phyloP scores from a whole-genome alignment of 305 asterid genomes.

The Plantago coronopus region DNA sequence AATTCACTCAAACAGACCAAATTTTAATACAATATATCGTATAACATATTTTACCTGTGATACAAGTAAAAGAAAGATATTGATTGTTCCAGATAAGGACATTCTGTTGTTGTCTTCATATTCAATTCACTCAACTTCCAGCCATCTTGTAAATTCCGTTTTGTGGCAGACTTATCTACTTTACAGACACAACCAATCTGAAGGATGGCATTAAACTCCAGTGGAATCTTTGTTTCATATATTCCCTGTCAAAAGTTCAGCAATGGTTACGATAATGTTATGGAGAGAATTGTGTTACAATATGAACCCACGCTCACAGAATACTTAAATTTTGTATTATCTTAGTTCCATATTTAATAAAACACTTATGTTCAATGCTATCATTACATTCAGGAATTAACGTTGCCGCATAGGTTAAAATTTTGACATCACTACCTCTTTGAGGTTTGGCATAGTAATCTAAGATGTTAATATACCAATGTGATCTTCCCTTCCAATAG shows the following conservation, averaged over 20 bases:
- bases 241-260: slow-evolving; percentile 64
- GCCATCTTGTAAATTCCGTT: slow-evolving; percentile 65
- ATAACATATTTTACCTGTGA: slow-evolving; percentile 58
- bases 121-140: slow-evolving; percentile 90
- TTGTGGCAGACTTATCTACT: slow-evolving; percentile 79
- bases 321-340: slow-evolving; percentile 14
- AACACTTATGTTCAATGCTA: slow-evolving; percentile 7
- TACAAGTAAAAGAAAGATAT: slow-evolving; percentile 80
- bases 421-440: neutral
- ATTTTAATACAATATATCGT: slow-evolving; percentile 9
- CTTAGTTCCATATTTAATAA: slow-evolving; percentile 5
- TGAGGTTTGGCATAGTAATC: no score
- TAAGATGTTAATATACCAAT: no score
- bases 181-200: slow-evolving; percentile 95
- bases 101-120: slow-evolving; percentile 98
- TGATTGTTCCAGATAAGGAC: slow-evolving; percentile 81
- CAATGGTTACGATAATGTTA: slow-evolving; percentile 20
- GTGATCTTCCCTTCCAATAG: no score
- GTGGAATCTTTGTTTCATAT: slow-evolving; percentile 82
- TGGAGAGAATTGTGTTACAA: slow-evolving; percentile 16
- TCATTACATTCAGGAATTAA: neutral
- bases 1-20: slow-evolving; percentile 10
- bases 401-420: neutral
- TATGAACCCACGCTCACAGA: slow-evolving; percentile 12
- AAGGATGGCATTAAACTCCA: slow-evolving; percentile 74